Percentiles rank a stretch among this genome's conserved stretches.
Conservation (phyloP, 306 rosid species). For the Carpinus fangiana region DNA sequence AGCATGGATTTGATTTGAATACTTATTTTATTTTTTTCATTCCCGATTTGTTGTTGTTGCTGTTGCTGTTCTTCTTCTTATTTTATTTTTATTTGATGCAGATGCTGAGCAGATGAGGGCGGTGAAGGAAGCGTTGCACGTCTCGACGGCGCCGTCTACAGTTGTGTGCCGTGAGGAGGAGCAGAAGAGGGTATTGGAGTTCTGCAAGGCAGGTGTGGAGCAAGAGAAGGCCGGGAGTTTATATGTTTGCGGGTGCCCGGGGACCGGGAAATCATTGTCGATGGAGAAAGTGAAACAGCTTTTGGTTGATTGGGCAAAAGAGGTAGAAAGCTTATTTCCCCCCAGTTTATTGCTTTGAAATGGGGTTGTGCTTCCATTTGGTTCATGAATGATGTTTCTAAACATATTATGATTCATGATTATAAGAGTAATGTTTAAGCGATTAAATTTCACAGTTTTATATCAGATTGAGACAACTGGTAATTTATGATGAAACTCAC, state of each 20-base stretch:
- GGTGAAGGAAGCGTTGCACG: slow-evolving; percentile 76
- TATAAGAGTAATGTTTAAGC: neutral
- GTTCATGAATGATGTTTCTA: neutral
- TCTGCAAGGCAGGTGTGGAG: slow-evolving; percentile 66
- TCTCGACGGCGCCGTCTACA: slow-evolving; percentile 63
- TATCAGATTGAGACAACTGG: too few relatives aligned
- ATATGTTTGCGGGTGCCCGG: slow-evolving; percentile 87
- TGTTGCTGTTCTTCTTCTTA: neutral
- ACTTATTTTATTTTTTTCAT: neutral
- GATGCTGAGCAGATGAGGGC: slow-evolving; percentile 59
- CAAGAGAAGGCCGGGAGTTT: slow-evolving; percentile 77
- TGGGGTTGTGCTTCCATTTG: neutral
- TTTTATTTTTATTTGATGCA: slow-evolving; percentile 24
- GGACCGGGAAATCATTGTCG: slow-evolving; percentile 82
- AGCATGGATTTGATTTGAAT: neutral
- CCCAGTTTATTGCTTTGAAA: neutral
- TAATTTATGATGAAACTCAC: too few relatives aligned
- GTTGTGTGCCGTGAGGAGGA: slow-evolving; percentile 74
- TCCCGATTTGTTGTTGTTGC: neutral
- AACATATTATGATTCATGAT: too few relatives aligned
- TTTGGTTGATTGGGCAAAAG: slow-evolving; percentile 60
- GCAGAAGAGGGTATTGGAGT: slow-evolving; percentile 67
- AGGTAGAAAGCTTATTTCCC: slow-evolving; percentile 37
- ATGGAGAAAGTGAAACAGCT: slow-evolving; percentile 65
- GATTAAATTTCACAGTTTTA: neutral